Evolutionary conservation across 208 protist species (phyloP).

Genomic region (Leishmania turanica): DNA sequence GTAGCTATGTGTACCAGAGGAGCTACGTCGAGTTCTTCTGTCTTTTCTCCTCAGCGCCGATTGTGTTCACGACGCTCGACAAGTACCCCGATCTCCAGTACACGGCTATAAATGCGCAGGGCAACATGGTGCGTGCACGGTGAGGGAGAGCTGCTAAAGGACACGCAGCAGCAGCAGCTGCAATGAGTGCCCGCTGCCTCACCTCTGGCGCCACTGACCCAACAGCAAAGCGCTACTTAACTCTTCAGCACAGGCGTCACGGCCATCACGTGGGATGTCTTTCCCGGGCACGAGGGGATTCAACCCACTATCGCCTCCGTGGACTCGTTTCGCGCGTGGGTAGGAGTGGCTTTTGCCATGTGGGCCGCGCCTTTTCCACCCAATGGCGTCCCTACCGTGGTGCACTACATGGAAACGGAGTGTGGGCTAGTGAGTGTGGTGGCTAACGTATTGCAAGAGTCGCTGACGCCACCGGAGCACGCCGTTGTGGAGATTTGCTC

Average conservation of each 20-base stretch:
- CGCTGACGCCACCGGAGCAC: slow-evolving; percentile 38
- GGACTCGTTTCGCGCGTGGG: slow-evolving; percentile 58
- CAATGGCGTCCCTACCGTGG: slow-evolving; percentile 41
- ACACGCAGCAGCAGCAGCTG: neutral
- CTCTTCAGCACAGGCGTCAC: slow-evolving; percentile 48
- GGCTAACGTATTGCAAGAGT: slow-evolving; percentile 51
- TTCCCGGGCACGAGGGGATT: slow-evolving; percentile 58
- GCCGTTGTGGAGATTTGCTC: slow-evolving; percentile 47
- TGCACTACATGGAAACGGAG: slow-evolving; percentile 45
- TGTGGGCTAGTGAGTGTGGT: slow-evolving; percentile 58
- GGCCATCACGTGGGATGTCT: slow-evolving; percentile 76
- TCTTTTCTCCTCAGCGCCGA: slow-evolving; percentile 30
- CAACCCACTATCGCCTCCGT: slow-evolving; percentile 76
- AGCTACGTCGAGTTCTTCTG: slow-evolving; percentile 75
- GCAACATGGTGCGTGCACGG: slow-evolving; percentile 27
- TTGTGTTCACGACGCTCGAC: slow-evolving; percentile 43
- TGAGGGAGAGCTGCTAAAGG: neutral
- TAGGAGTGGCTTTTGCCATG: slow-evolving; percentile 60
- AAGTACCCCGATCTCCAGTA: slow-evolving; percentile 57
- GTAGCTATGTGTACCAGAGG: slow-evolving; percentile 73
- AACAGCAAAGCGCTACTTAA: slow-evolving; percentile 6
- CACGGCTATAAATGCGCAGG: slow-evolving; percentile 42
- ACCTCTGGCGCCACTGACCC: neutral
- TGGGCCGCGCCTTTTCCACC: slow-evolving; percentile 43
- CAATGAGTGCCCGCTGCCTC: neutral